Percentiles rank a stretch among this genome's conserved stretches.
Conservation (phyloP, 2,329 filamentous ascomycete species). For the Juglanconis oblonga region DNA sequence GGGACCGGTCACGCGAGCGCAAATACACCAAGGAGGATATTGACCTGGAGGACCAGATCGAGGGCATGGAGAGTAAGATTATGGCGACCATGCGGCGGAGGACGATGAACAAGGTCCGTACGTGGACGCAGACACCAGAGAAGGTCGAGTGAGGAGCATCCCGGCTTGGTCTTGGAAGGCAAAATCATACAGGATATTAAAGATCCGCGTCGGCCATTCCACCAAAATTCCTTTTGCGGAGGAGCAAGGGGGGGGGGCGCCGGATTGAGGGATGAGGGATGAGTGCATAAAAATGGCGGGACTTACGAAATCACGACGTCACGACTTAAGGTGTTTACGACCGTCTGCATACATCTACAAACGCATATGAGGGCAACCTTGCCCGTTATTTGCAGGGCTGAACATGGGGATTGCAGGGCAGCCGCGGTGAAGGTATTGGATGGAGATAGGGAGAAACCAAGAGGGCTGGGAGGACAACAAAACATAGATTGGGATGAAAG, state of each 20-base stretch:
- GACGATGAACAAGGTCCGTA: conserved; percentile 54
- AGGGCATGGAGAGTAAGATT: conserved; percentile 55
- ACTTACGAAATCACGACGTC: not conserved
- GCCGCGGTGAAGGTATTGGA: not conserved
- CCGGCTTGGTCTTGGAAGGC: not conserved
- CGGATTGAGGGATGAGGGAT: not conserved
- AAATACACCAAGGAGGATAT: conserved; percentile 47
- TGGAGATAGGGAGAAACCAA: not conserved
- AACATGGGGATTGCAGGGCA: not conserved
- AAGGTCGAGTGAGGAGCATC: conserved; percentile 13
- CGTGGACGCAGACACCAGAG: conserved; percentile 39
- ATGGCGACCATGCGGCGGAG: conserved; percentile 54
- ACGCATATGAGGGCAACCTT: not conserved
- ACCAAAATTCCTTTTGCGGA: not conserved
- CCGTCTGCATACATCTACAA: not conserved
- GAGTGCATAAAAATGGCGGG: no score
- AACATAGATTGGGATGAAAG: not conserved
- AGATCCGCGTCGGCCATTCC: not conserved
- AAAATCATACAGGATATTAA: not conserved
- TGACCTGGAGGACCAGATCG: conserved; percentile 53
- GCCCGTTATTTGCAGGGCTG: not conserved
- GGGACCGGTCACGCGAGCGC: conserved; percentile 49
- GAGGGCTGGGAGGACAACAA: not conserved
- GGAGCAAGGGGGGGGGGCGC: not conserved
- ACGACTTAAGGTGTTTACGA: not conserved